Evolutionary conservation across 148 eudicot genomes (phyloP), one percentile per base, ranked within the genome.

Genomic region (Talinum fruticosum): DNA sequence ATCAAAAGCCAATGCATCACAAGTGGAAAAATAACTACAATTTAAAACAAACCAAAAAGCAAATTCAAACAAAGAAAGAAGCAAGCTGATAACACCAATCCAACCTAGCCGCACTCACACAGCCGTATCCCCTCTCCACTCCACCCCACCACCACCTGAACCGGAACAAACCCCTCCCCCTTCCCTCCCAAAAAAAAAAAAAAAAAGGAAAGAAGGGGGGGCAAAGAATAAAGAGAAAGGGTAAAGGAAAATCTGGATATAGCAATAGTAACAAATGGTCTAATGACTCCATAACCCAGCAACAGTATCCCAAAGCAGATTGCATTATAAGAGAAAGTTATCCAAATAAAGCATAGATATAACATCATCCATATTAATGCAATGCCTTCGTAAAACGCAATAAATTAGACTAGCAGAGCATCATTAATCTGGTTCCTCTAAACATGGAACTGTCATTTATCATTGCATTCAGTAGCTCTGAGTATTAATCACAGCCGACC

Each of bases 311-410:
- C 19, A 15, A 51, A 14, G 4, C 21, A 51, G 57, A 51, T 51
- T 51, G 57, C 16, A 51, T 18, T 51, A 19, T 18, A 51, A 15
- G n/a, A 19, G 57, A 35, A 41, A 4, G 47, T 68, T 19, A 30
- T 15, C 45, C 71, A 66, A 66, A 15, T 66, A 32, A 66, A 66
- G 32, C 69, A 35, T 16, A 35, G 24, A 30, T 19, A 35, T 21
- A 18, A 68, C 71, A 70, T 70, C 59, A 38, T 71, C 73, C 47
- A 44, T 10, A 66, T 54, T 23, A 76, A 72, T 77, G 72, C 77
- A 77, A 54, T 66, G 62, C 68, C 66, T 72, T 34, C 32, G 67
- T 32, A 53, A 66, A 15, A 71, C 65, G 72, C 68, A 71, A 81
- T 29, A 76, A 72, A 73, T 62, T 34, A 76, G n/a, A 10, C 38